phyloP scores from a whole-genome alignment of 371 early-diverging fungal species.

The Mortierella sp. region DNA sequence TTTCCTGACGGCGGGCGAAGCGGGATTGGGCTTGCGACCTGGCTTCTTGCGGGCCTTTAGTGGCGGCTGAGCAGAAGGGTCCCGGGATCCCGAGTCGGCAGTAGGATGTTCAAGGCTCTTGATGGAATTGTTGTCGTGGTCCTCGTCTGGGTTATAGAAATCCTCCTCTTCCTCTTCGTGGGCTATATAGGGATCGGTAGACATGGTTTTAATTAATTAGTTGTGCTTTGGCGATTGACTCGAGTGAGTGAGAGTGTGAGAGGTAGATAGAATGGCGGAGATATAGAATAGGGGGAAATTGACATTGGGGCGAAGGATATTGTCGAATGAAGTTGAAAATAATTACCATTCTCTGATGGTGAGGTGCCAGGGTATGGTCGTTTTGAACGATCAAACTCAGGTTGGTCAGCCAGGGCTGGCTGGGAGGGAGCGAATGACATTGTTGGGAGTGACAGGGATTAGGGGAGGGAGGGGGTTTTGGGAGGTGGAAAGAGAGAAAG shows the following conservation, averaged over 20 bases:
- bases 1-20: slow-evolving; percentile 75
- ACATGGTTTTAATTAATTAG: not conserved
- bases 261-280: too few species aligned
- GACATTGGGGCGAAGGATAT: not conserved
- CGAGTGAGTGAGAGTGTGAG: not conserved
- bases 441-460: not conserved
- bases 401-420: not conserved
- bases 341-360: slow-evolving; percentile 34
- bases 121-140: slow-evolving; percentile 25
- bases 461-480: not conserved
- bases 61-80: slow-evolving; percentile 36
- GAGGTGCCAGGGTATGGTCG: slow-evolving; percentile 33
- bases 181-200: not conserved
- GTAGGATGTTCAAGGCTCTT: slow-evolving; percentile 13
- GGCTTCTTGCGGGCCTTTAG: slow-evolving; percentile 73
- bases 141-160: slow-evolving; percentile 23
- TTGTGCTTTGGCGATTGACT: not conserved
- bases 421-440: slow-evolving; percentile 25
- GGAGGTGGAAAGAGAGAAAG: not conserved
- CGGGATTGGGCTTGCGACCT: slow-evolving; percentile 81
- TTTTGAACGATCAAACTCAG: slow-evolving; percentile 36
- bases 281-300: too few species aligned
- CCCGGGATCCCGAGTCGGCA: slow-evolving; percentile 5
- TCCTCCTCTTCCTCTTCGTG: slow-evolving; percentile 21
- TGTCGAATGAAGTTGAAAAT: not conserved